Evolutionary conservation across 805 yeast genomes (phyloP), one percentile per base, ranked within the genome.

Genomic region (Yamadazyma takamatsuzukensis): DNA sequence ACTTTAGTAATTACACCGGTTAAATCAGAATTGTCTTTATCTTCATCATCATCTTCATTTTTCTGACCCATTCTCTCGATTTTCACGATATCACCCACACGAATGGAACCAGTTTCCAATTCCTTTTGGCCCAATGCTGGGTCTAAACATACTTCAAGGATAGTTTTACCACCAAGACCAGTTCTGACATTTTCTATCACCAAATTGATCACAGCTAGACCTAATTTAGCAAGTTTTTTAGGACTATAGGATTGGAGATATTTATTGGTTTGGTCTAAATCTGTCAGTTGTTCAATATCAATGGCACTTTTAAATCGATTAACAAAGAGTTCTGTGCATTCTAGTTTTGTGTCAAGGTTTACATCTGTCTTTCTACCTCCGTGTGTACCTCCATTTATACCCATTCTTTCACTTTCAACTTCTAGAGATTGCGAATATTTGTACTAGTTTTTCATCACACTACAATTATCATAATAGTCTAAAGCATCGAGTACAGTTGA

Each of bases 21-120:
- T 5, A 80, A 35, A 3, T 58, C 45, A 2, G 59, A 48, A 5
- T 44, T 41, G 4, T 22, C 25, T 39, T 33, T 32, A 5, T 28
- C 36, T 8, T 15, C 18, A 9, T 36, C 28, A 6, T 15, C 51
- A 1, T 45, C 43, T 1, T 48, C 41, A 4, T 40, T 35, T 11
- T 48, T 13, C 1, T 53, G 41, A 0, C 67, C 61, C 63, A 71
- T 65, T 34, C 59, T 62, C 15, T 79, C 78, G 9, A 85, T 39
- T 43, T 68, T 72, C 2, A 87, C 89, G 25, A 85, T 78, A 56
- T 87, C 96, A 10, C 96, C 96, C 4, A 73, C 71, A 42, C 78
- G 70, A 17, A 86, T 54, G 15, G 74, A 75, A 1, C 84, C 82
- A 12, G 59, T 43, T 10, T 61, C 67, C 5, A 74, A 50, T 18